Evolutionary conservation across 164 flowering plant species (phyloP).

Genomic region (Platanus orientalis): DNA sequence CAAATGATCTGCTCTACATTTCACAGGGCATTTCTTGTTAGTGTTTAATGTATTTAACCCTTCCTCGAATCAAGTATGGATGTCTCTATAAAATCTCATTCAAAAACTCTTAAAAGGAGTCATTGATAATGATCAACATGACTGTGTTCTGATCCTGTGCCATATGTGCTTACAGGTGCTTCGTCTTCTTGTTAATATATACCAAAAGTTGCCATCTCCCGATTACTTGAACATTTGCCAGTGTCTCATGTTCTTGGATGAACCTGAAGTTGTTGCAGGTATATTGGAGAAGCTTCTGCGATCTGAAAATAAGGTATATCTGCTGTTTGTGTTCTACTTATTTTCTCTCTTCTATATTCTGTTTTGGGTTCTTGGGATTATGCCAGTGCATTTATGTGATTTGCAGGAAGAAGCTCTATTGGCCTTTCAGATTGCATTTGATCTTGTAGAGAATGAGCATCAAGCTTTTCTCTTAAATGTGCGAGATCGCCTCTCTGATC

Average conservation of each 20-base stretch:
- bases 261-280: constrained; percentile 67
- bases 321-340: background rate
- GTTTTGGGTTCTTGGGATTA: background rate
- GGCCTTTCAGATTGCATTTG: constrained; percentile 94
- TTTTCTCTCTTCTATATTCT: constrained; percentile 1
- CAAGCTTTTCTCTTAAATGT: constrained; percentile 93
- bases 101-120: background rate
- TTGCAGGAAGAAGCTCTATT: constrained; percentile 71
- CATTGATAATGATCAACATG: background rate
- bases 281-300: constrained; percentile 69
- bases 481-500: constrained; percentile 53
- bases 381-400: background rate
- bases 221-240: constrained; percentile 86
- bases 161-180: constrained; percentile 51
- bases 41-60: too few relatives aligned
- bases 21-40: too few relatives aligned
- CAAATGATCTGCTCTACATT: too few relatives aligned
- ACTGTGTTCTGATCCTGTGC: background rate
- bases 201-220: constrained; percentile 65
- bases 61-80: too few relatives aligned
- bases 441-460: constrained; percentile 93
- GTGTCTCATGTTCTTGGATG: constrained; percentile 88
- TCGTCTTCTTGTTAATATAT: constrained; percentile 74
- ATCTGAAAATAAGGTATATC: constrained; percentile 42
- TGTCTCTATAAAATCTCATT: background rate